Conservation (phyloP, 2,329 filamentous ascomycete genomes). For the Didymella pinodella region DNA sequence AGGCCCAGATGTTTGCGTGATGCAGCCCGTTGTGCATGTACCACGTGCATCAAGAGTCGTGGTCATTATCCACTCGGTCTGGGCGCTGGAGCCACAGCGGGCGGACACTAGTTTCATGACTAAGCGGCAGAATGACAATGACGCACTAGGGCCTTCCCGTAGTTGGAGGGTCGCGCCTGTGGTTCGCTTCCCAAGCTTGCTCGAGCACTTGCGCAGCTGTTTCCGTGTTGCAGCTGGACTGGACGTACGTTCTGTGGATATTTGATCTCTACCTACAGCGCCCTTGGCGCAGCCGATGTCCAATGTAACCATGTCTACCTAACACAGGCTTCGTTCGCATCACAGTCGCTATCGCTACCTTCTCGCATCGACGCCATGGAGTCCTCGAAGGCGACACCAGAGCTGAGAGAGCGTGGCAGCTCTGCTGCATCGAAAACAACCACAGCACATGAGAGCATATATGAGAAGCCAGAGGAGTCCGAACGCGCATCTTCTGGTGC, state of each 20-base stretch:
- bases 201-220: slow-evolving; percentile 2
- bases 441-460: slow-evolving; percentile 38
- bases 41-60: slow-evolving; percentile 29
- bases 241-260: not conserved
- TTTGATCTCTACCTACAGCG: not conserved
- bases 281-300: not conserved
- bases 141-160: slow-evolving; percentile 11
- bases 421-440: slow-evolving; percentile 34
- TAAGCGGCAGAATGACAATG: slow-evolving; percentile 13
- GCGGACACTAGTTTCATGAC: slow-evolving; percentile 12
- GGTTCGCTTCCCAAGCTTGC: slow-evolving; percentile 5
- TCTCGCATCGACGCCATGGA: slow-evolving; percentile 27
- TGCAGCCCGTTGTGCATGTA: slow-evolving; percentile 3
- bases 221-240: not conserved
- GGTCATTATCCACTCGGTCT: slow-evolving; percentile 29
- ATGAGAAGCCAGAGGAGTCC: slow-evolving; percentile 37
- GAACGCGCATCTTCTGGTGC: slow-evolving; percentile 39
- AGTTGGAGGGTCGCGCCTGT: not conserved
- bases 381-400: slow-evolving; percentile 28
- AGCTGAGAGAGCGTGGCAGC: slow-evolving; percentile 35
- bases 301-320: slow-evolving; percentile 11
- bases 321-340: slow-evolving; percentile 4
- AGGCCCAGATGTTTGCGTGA: slow-evolving; percentile 1
- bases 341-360: slow-evolving; percentile 8
- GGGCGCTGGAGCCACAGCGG: slow-evolving; percentile 6